These are phyloP conservation scores for Myriosclerotinia scirpicola DNA, from an alignment of 2,329 filamentous ascomycete genomes.

Conservation along the genomic window DNA sequence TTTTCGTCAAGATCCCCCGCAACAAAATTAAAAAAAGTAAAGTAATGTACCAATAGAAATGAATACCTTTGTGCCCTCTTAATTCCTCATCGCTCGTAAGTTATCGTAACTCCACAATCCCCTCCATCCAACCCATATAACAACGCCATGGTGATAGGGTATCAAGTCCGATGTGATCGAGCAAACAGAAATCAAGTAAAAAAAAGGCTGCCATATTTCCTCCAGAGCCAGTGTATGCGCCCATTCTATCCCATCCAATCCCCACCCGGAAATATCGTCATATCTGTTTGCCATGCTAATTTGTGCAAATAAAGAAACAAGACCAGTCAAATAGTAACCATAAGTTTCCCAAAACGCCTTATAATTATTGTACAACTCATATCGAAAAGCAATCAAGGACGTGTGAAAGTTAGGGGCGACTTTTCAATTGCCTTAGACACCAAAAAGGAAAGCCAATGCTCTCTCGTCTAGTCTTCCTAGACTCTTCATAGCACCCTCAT, in stretches of 20 bases:
- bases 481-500: conserved; percentile 68
- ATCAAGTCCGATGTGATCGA: neutral
- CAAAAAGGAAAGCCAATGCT: conserved; percentile 38
- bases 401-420: neutral
- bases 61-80: neutral
- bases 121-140: neutral
- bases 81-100: neutral
- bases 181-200: neutral
- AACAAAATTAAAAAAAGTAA: neutral
- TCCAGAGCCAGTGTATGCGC: neutral
- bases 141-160: conserved; percentile 12
- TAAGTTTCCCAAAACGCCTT: conserved; percentile 11
- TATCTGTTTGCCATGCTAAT: neutral
- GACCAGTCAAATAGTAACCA: conserved; percentile 2
- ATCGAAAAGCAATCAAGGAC: neutral
- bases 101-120: neutral
- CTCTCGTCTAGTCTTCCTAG: conserved; percentile 59
- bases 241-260: neutral
- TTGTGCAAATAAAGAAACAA: neutral
- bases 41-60: neutral
- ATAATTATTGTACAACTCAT: neutral
- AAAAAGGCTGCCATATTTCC: neutral
- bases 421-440: conserved; percentile 22
- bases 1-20: neutral
- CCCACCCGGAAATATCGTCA: neutral